Evolutionary conservation across 1,139 yeast genomes (phyloP), one percentile per base, ranked within the genome.

Genomic region (Suhomyces wounanorum): DNA sequence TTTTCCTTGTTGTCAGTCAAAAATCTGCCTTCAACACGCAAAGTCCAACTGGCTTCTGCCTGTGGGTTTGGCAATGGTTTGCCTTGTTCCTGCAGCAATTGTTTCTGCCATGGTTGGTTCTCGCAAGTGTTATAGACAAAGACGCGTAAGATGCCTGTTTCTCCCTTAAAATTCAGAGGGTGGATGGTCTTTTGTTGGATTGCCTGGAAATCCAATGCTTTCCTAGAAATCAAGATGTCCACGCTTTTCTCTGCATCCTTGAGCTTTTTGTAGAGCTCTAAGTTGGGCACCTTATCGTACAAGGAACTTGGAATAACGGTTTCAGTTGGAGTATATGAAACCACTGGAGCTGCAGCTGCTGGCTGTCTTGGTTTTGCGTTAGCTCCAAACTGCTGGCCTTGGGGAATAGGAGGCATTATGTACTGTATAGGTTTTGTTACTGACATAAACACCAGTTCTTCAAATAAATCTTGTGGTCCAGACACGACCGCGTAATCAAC

Each of bases 41-140:
- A 75, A 1, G 95, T 88, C 97, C 97, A 94, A 6, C 82, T 65
- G 8, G 95, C 82, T 45, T 77, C 82, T 14, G 64, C 62, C 2
- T 62, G 52, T 7, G 65, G 59, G 17, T 66, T 66, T 2, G 61
- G 47, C 11, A 61, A 54, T 2, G 63, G 58, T 33, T 60, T 55
- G 4, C 65, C 66, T 46, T 62, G 60, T 56, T 64, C 67, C 56
- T 60, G 59, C 40, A 59, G 67, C 48, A 74, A 69, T 51, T 72
- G 76, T 47, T 75, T 75, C 65, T 92, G 98, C 99, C 99, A 94
- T 43, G 95, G 90, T 70, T 94, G 98, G 66, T 89, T 89, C 55
- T 85, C 88, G 41, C 87, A 77, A 2, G 90, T 86, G 65, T 89
- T 91, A 61, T 94, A 90, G 31, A 95, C 75, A 64, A 87, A 94